These are phyloP conservation scores for Coprinopsis cinerea DNA, from an alignment of 768 basidiomycete species.

Conservation along the genomic window DNA sequence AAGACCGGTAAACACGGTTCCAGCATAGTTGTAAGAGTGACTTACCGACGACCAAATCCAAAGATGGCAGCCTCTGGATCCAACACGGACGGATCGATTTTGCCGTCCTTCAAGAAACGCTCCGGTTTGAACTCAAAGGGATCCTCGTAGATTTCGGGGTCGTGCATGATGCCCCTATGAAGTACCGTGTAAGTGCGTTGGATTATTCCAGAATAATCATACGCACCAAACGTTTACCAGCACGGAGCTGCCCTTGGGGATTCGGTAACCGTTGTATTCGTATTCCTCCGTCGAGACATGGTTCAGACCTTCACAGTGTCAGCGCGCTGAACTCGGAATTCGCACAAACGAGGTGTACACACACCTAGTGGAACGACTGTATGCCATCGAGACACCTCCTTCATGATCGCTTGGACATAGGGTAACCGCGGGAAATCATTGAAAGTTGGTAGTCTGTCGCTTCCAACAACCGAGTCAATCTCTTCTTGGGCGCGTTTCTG, in stretches of 20 bases:
- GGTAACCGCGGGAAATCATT: constrained; percentile 19
- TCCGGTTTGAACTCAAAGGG: constrained; percentile 29
- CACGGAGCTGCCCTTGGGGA: constrained; percentile 11
- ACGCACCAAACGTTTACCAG: constrained; percentile 15
- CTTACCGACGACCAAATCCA: constrained; percentile 17
- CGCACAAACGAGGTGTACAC: not conserved
- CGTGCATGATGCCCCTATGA: constrained; percentile 20
- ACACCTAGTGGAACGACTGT: constrained; percentile 13
- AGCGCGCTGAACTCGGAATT: not conserved
- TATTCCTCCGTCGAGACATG: constrained; percentile 11
- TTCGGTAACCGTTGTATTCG: constrained; percentile 12
- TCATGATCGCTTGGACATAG: constrained; percentile 29
- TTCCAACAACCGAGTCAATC: constrained; percentile 31
- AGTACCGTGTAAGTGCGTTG: not conserved
- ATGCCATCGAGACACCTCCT: constrained; percentile 23
- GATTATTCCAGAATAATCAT: not conserved
- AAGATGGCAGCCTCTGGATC: constrained; percentile 12
- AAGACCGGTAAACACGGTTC: not conserved
- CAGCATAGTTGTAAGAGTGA: not conserved
- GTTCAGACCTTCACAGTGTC: not conserved
- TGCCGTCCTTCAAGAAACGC: constrained; percentile 19
- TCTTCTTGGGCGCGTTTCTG: constrained; percentile 34
- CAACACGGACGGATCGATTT: constrained; percentile 12
- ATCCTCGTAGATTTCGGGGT: constrained; percentile 25
- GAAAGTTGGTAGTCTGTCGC: constrained; percentile 30